These are phyloP conservation scores for Cynara cardunculus DNA, from an alignment of 129 eudicot species.

Conservation along the genomic window DNA sequence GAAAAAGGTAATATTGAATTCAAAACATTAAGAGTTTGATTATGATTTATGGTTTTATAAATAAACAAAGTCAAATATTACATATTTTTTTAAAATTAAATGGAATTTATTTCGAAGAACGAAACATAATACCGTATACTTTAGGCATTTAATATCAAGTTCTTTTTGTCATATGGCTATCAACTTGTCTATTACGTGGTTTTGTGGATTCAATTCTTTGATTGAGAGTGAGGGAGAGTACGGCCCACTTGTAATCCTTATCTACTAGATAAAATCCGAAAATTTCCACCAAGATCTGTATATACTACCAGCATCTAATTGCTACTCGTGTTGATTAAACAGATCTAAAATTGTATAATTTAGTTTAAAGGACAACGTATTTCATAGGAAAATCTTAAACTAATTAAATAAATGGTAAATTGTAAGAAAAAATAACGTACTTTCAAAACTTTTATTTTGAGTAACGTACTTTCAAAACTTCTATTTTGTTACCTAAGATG, in stretches of 20 bases:
- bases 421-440: too few relatives aligned
- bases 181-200: constrained; percentile 30
- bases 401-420: too few relatives aligned
- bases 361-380: too few relatives aligned
- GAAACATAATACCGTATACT: neutral
- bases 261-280: neutral
- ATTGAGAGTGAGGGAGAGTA: constrained; percentile 2
- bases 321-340: neutral
- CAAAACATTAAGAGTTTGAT: neutral
- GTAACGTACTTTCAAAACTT: too few relatives aligned
- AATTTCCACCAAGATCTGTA: too few relatives aligned
- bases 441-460: too few relatives aligned
- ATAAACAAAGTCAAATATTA: neutral
- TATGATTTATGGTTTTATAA: neutral
- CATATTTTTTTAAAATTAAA: neutral
- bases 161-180: constrained; percentile 2
- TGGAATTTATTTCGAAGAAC: neutral
- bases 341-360: too few relatives aligned
- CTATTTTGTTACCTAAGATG: too few relatives aligned
- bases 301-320: too few relatives aligned
- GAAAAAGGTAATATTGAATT: neutral
- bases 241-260: constrained; percentile 20
- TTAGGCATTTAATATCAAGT: constrained; percentile 6
- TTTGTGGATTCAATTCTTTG: neutral
- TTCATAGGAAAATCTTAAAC: too few relatives aligned